These are phyloP conservation scores for Pichia inconspicua DNA, from an alignment of 1,139 yeast species.

Conservation along the genomic window DNA sequence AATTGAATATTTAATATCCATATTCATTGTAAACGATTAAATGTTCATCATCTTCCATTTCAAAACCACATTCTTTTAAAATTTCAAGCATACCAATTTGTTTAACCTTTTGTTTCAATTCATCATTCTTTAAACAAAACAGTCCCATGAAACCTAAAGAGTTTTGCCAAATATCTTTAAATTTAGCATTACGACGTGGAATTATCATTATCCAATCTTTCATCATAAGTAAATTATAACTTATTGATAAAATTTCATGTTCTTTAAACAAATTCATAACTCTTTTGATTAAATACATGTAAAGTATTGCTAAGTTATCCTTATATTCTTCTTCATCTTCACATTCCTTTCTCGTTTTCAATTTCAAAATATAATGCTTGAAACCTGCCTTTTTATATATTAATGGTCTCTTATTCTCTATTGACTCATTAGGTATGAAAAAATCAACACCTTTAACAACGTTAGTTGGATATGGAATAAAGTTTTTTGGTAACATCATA, in stretches of 20 bases:
- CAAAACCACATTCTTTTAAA: slow-evolving; percentile 57
- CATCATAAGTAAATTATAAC: slow-evolving; percentile 79
- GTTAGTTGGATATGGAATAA: slow-evolving; percentile 53
- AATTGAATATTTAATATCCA: slow-evolving; percentile 29
- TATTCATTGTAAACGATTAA: slow-evolving; percentile 35
- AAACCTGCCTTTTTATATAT: slow-evolving; percentile 58
- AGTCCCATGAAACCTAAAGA: slow-evolving; percentile 78
- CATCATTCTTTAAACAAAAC: slow-evolving; percentile 64
- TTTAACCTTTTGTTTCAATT: slow-evolving; percentile 35
- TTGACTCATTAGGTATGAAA: slow-evolving; percentile 41
- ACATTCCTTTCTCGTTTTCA: slow-evolving; percentile 35
- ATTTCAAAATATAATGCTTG: slow-evolving; percentile 71
- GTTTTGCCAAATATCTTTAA: slow-evolving; percentile 50
- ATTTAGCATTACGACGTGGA: slow-evolving; percentile 54
- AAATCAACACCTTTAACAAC: slow-evolving; percentile 41
- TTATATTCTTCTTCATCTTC: slow-evolving; percentile 37
- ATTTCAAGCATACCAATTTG: slow-evolving; percentile 40
- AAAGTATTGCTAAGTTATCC: slow-evolving; percentile 53
- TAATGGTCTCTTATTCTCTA: slow-evolving; percentile 47
- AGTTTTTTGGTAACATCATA: slow-evolving; percentile 57
- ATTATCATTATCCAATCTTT: slow-evolving; percentile 75
- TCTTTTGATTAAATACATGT: slow-evolving; percentile 64
- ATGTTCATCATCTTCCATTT: slow-evolving; percentile 39
- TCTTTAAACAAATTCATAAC: slow-evolving; percentile 59
- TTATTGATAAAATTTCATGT: slow-evolving; percentile 34